Evolutionary conservation across 2,329 filamentous ascomycete species (phyloP), one percentile per base, ranked within the genome.

Genomic region (Neospermospora avenae): DNA sequence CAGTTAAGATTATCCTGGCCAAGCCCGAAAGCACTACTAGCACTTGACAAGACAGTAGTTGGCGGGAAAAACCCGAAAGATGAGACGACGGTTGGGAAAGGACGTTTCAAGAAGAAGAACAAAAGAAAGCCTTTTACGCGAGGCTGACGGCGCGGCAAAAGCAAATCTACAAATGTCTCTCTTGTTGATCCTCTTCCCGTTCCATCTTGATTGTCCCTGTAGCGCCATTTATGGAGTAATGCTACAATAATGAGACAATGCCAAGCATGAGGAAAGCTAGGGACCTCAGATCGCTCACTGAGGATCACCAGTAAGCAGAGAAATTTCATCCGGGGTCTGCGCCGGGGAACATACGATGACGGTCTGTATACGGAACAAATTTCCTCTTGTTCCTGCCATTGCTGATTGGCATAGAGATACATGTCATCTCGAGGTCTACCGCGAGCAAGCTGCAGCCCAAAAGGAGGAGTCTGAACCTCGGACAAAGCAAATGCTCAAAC

Each of bases 131-230:
- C 58, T 52, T 31, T 41, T 31, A 8, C n/a, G 58, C 37, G 58
- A 64, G 58, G 60, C 58, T 62, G 57, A 64, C 53, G 60, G 60
- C 39, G 53, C 24, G 28, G 25, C 34, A 62, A 51, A 56, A 57
- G 42, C 41, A 44, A 57, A 31, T 28, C 28, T 44, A n/a, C 49
- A 49, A 41, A 56, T 51, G 54, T 58, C 41, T 58, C 45, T 60
- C 46, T 44, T 58, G 39, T 37, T 59, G 53, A 57, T 51, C 31
- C 45, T 52, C 53, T 46, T 35, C 41, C 25, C 45, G 31, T 52
- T 39, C 34, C 31, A 39, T 24, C 34, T 18, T 20, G 39, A 52
- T 52, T 37, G 34, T 52, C 31, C 18, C 52, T 48, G 54, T 60
- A 53, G 54, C 54, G 57, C 57, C 57, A 39, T 59, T 58, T 24